A percentile compares a stretch with the other conserved stretches of the same genome.
These are phyloP conservation scores for Porphyra umbilicalis DNA, from an alignment of 31 red algal species.

Conservation along the genomic window DNA sequence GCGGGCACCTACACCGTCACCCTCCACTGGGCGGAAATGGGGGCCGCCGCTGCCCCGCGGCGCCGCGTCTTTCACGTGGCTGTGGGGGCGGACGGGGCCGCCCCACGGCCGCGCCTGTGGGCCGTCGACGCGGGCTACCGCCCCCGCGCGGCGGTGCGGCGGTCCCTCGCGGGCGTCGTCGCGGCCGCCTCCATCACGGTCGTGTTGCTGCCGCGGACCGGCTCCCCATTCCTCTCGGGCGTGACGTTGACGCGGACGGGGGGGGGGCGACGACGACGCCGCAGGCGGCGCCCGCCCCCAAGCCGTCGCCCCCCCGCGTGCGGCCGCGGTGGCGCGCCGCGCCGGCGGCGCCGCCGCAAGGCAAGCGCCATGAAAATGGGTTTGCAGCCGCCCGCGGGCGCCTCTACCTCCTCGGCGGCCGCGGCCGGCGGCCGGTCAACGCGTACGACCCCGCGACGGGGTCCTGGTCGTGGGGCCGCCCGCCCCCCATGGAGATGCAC, in stretches of 20 bases:
- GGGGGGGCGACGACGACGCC: background rate
- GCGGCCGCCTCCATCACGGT: background rate
- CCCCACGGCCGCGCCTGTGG: background rate
- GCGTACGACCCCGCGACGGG: conserved; percentile 17
- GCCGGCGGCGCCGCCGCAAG: background rate
- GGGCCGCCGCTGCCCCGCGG: background rate
- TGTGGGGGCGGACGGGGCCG: background rate
- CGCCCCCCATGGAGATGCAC: conserved; percentile 31
- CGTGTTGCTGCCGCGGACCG: background rate
- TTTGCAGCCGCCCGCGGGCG: conserved; percentile 32
- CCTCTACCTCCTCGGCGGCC: conserved; percentile 46
- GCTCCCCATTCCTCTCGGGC: background rate
- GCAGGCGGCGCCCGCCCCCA: background rate
- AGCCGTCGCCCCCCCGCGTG: background rate
- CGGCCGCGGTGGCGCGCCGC: background rate
- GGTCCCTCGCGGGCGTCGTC: background rate
- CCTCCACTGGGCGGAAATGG: background rate
- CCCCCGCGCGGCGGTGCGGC: background rate
- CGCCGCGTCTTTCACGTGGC: background rate
- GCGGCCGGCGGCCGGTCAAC: conserved; percentile 21
- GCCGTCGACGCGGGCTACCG: background rate
- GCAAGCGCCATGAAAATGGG: conserved; percentile 31
- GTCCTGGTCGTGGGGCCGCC: conserved; percentile 14
- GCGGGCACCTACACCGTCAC: background rate
- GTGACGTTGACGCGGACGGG: background rate